Evolutionary conservation across 106 monocot species (phyloP).

Genomic region (Dioscorea dumetorum): DNA sequence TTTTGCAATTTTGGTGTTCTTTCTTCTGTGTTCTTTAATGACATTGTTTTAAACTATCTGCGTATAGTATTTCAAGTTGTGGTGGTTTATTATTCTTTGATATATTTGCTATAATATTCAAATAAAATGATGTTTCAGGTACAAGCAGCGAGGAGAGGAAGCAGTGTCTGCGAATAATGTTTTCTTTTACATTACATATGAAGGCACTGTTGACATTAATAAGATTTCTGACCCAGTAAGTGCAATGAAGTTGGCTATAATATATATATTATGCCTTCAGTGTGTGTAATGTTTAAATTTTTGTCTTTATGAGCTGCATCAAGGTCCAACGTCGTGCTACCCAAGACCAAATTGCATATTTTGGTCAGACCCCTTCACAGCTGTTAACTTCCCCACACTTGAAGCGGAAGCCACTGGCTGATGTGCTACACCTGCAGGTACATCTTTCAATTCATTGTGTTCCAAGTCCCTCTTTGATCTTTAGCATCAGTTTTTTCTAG

Average conservation of each 20-base stretch:
- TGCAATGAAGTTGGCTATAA: neutral
- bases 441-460: neutral
- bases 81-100: neutral
- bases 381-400: slow-evolving; percentile 71
- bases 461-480: too few species aligned
- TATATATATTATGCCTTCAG: neutral
- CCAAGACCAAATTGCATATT: slow-evolving; percentile 79
- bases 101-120: neutral
- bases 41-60: neutral
- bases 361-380: slow-evolving; percentile 94
- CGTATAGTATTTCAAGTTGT: neutral
- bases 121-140: slow-evolving; percentile 39
- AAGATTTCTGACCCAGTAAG: slow-evolving; percentile 85
- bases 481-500: too few species aligned
- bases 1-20: neutral
- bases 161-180: slow-evolving; percentile 79
- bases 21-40: neutral
- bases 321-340: slow-evolving; percentile 73
- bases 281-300: neutral
- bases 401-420: slow-evolving; percentile 56
- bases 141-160: slow-evolving; percentile 91
- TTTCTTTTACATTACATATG: slow-evolving; percentile 87
- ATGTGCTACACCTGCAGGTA: slow-evolving; percentile 83
- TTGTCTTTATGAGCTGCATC: slow-evolving; percentile 6
- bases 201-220: slow-evolving; percentile 83